phyloP scores from a whole-genome alignment of 1,284 basidiomycete genomes.

The Ceratobasidium sp. region DNA sequence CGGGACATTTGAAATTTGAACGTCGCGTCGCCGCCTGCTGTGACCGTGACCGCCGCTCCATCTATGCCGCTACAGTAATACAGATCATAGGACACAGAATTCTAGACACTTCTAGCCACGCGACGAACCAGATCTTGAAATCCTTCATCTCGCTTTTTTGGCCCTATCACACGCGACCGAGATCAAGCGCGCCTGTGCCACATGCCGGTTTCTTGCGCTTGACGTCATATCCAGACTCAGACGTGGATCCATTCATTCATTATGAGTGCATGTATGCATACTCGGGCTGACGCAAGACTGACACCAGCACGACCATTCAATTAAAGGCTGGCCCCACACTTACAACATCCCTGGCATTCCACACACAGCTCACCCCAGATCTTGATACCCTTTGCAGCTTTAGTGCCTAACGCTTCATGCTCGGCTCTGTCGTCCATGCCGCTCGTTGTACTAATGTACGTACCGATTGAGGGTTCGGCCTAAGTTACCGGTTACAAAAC shows the following conservation, averaged over 20 bases:
- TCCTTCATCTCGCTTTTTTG: constrained; percentile 11
- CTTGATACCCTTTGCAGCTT: constrained; percentile 19
- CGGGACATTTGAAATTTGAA: no score
- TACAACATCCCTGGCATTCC: neutral
- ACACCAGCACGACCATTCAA: constrained; percentile 8
- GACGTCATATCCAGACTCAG: constrained; percentile 18
- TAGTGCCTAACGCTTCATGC: constrained; percentile 6
- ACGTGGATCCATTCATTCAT: neutral
- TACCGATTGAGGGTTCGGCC: neutral
- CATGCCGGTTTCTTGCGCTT: neutral
- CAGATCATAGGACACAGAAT: neutral
- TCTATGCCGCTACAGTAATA: neutral
- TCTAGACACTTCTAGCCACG: constrained; percentile 1
- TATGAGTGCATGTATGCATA: neutral
- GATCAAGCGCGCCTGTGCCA: neutral
- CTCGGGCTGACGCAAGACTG: neutral
- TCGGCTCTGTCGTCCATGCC: neutral
- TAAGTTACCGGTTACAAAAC: neutral
- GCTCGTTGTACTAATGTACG: neutral
- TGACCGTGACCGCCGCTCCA: no score
- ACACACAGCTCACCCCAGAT: constrained; percentile 16
- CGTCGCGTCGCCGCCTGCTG: no score
- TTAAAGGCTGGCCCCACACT: constrained; percentile 15
- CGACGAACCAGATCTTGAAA: constrained; percentile 12
- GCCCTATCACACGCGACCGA: neutral